These are phyloP conservation scores for Neurospora hispaniola DNA, from an alignment of 495 filamentous ascomycete genomes.

Conservation along the genomic window DNA sequence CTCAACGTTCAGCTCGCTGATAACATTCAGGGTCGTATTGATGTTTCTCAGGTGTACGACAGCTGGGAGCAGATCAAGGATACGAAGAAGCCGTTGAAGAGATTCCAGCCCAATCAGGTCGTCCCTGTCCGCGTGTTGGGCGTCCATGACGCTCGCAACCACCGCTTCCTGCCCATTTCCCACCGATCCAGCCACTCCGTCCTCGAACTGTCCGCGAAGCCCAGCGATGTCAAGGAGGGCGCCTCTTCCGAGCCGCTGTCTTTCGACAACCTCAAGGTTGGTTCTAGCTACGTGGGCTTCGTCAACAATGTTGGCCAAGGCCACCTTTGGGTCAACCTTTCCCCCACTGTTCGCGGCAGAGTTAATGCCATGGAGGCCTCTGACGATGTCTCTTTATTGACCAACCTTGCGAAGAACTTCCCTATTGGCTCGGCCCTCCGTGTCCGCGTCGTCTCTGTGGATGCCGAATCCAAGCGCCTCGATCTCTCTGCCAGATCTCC, in stretches of 20 bases:
- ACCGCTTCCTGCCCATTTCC: conserved; percentile 83
- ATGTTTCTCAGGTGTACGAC: conserved; percentile 82
- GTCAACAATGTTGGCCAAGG: conserved; percentile 76
- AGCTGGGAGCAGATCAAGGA: conserved; percentile 76
- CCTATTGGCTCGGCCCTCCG: conserved; percentile 78
- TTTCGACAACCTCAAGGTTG: conserved; percentile 61
- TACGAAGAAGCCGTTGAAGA: conserved; percentile 62
- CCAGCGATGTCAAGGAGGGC: conserved; percentile 46
- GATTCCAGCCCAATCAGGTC: conserved; percentile 59
- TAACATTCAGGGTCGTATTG: conserved; percentile 81
- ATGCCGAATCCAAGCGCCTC: conserved; percentile 60
- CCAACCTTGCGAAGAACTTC: conserved; percentile 70
- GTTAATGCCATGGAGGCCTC: conserved; percentile 72
- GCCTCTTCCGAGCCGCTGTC: conserved; percentile 43
- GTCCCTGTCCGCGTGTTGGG: conserved; percentile 71
- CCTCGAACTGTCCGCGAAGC: conserved; percentile 83
- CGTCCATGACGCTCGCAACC: conserved; percentile 79
- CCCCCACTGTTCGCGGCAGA: conserved; percentile 81
- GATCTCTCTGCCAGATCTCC: conserved; percentile 67
- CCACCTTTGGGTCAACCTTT: conserved; percentile 79
- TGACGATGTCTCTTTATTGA: conserved; percentile 67
- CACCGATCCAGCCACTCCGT: conserved; percentile 73
- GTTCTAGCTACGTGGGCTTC: conserved; percentile 63
- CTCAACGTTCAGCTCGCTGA: conserved; percentile 85
- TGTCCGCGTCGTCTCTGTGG: conserved; percentile 65